Conservation (phyloP, 2,329 filamentous ascomycete species). For the Pseudogymnoascus sp. region DNA sequence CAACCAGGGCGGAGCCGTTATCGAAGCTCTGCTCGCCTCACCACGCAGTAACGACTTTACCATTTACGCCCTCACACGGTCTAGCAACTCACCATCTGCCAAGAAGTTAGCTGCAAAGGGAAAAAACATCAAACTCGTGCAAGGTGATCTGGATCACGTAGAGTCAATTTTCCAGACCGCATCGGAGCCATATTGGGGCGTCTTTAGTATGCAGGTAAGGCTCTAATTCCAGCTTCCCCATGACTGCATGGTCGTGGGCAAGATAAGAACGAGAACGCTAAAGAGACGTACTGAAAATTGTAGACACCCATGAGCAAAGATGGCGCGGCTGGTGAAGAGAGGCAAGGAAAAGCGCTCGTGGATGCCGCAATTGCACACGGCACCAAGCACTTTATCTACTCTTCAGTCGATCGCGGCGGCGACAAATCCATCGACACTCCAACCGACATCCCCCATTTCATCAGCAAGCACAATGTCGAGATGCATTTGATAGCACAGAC, state of each 20-base stretch:
- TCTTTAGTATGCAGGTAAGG: constrained; percentile 46
- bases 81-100: constrained; percentile 39
- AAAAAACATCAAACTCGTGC: constrained; percentile 41
- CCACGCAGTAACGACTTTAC: constrained; percentile 25
- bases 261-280: too few species aligned
- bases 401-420: constrained; percentile 48
- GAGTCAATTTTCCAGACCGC: constrained; percentile 38
- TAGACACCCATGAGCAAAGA: not conserved
- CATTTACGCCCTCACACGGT: constrained; percentile 53
- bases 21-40: constrained; percentile 33
- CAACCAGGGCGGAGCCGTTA: constrained; percentile 38
- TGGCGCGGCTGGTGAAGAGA: constrained; percentile 29
- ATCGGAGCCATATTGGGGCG: constrained; percentile 43
- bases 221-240: constrained; percentile 11
- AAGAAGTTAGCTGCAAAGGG: constrained; percentile 39
- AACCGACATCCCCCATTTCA: constrained; percentile 47
- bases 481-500: constrained; percentile 39
- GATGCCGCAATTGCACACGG: constrained; percentile 42
- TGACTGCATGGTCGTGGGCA: too few species aligned
- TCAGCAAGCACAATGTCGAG: constrained; percentile 46
- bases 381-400: constrained; percentile 48
- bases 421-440: constrained; percentile 34
- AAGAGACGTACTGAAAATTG: too few species aligned
- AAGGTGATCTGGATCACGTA: constrained; percentile 48
- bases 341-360: constrained; percentile 43